Base-by-base conservation (phyloP, 768 basidiomycete species). In the Naematelia encephala region DNA sequence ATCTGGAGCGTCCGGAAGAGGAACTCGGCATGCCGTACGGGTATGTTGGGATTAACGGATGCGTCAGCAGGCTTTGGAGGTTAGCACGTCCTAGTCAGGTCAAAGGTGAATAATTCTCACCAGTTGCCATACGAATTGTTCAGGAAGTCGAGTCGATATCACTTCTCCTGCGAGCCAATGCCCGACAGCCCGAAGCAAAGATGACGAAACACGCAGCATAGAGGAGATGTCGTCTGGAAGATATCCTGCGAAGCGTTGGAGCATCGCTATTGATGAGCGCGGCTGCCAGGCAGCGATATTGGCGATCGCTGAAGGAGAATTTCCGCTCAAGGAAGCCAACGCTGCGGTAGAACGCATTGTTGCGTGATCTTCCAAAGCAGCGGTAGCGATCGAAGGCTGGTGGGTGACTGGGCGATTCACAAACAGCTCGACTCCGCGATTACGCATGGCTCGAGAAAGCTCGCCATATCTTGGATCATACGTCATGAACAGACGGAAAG, bases 361-460 rank as follows among this genome's bases (percentile, higher is more conserved):
- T 19, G 62, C 54, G 26, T 63, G 51, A 59, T 67, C 60, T 3
- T 51, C 48, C 56, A 63, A 51, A 25, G 56, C 49, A 14, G 54
- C 4, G 8, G 51, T 12, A 4, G 19, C 51, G n/a, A 4, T 57
- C 28, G 16, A 19, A 10, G 55, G 28, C 11, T 51, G 44, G 19
- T 34, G 27, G 2, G 49, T 46, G 39, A 48, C 47, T 16, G 50
- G 51, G 10, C 30, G 43, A 22, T 63, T 56, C 19, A 91, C 67
- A 26, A 83, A 82, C 48, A 97, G 82, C 77, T 99, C 96, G 30
- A 96, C 80, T 16, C 94, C 94, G 57, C 96, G 85, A 78, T 99
- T 99, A 23, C 96, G 87, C 96, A 99, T 99, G 1, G 96, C 96
- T 34, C 96, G 83, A 1, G 96, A 98, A 11, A 98, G 80, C 77